These are phyloP conservation scores for Arachnomyces sp. DNA, from an alignment of 2,329 filamentous ascomycete genomes.

Conservation along the genomic window DNA sequence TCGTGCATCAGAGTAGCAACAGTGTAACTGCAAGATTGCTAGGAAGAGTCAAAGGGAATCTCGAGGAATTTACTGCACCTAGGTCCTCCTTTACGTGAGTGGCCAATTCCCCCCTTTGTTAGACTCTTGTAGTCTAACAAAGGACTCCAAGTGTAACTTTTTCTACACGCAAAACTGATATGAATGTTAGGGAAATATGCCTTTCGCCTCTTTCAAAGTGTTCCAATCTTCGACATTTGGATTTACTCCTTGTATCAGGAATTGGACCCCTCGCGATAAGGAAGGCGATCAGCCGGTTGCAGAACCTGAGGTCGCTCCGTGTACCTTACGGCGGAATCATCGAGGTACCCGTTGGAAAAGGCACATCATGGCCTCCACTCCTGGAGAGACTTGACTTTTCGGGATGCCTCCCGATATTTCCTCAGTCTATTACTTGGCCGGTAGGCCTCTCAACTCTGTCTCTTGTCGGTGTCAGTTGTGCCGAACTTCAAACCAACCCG, in stretches of 20 bases:
- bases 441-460: background rate
- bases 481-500: too few relatives aligned
- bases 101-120: background rate
- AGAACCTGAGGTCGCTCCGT: conserved; percentile 37
- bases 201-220: conserved; percentile 53
- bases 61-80: conserved; percentile 52
- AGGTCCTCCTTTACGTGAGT: conserved; percentile 49
- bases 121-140: background rate
- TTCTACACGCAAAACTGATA: background rate
- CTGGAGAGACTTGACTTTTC: conserved; percentile 18
- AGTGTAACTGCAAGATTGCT: conserved; percentile 51
- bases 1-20: conserved; percentile 54
- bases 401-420: conserved; percentile 4
- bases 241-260: conserved; percentile 48
- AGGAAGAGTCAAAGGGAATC: conserved; percentile 43
- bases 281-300: conserved; percentile 42
- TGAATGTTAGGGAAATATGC: conserved; percentile 14
- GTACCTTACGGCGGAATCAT: conserved; percentile 27
- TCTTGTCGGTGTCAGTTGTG: too few relatives aligned
- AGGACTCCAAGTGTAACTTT: background rate
- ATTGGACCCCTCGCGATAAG: conserved; percentile 45
- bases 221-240: conserved; percentile 39
- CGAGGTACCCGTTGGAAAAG: background rate
- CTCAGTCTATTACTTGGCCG: background rate
- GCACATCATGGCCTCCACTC: conserved; percentile 21